These are phyloP conservation scores for Ascochyta rabiei DNA, from an alignment of 2,329 filamentous ascomycete species.

Conservation along the genomic window DNA sequence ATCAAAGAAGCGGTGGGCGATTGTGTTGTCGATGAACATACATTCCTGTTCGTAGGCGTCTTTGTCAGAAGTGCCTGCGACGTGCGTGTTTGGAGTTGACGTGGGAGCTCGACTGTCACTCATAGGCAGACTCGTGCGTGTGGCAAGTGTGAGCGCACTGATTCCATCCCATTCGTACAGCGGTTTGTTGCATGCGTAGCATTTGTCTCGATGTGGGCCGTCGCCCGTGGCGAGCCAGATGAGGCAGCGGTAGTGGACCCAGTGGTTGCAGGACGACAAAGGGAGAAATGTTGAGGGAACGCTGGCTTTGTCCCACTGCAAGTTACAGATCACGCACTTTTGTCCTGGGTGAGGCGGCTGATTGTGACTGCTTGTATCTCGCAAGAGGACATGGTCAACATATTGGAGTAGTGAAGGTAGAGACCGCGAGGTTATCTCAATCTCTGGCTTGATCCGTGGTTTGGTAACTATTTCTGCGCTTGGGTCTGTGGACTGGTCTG, in stretches of 20 bases:
- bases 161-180: conserved; percentile 34
- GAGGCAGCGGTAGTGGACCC: conserved; percentile 36
- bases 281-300: conserved; percentile 23
- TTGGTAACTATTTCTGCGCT: no score
- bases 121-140: conserved; percentile 23
- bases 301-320: conserved; percentile 10
- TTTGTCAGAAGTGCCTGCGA: background rate
- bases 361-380: conserved; percentile 7
- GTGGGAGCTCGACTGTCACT: background rate
- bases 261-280: conserved; percentile 30
- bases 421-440: background rate
- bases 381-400: conserved; percentile 28
- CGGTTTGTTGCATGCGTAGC: conserved; percentile 18
- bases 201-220: conserved; percentile 10
- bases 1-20: conserved; percentile 8
- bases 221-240: conserved; percentile 11
- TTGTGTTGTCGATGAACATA: conserved; percentile 12
- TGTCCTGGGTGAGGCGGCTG: conserved; percentile 4
- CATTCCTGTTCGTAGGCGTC: conserved; percentile 23
- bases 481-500: background rate
- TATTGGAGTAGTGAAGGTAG: conserved; percentile 30
- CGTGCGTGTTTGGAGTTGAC: background rate
- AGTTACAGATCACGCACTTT: conserved; percentile 19
- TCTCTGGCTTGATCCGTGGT: background rate
- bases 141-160: conserved; percentile 25